A percentile compares a stretch with the other conserved stretches of the same genome.
phyloP scores from a whole-genome alignment of 129 eudicot species.

The Erigeron canadensis region DNA sequence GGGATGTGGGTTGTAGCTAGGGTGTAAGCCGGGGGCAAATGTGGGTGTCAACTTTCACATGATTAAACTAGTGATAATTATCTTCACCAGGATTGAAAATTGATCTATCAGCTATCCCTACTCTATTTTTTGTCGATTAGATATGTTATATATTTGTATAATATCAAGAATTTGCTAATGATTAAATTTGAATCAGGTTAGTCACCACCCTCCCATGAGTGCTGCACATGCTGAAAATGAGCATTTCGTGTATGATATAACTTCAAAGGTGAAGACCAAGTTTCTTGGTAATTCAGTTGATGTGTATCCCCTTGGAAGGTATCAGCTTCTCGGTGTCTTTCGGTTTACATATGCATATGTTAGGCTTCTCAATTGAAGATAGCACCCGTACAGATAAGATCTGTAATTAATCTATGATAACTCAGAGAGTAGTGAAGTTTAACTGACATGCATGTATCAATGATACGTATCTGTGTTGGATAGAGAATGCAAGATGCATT shows the following conservation, averaged over 20 bases:
- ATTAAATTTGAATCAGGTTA: conserved; percentile 45
- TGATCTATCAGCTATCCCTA: background rate
- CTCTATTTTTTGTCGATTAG: background rate
- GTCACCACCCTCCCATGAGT: conserved; percentile 98
- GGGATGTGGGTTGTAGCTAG: background rate
- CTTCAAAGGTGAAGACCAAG: conserved; percentile 92
- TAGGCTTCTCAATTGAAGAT: background rate
- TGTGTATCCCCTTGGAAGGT: conserved; percentile 98
- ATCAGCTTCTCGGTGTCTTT: conserved; percentile 3
- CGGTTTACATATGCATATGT: background rate
- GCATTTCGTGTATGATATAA: conserved; percentile 80
- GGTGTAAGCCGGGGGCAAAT: background rate
- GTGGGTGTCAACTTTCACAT: conserved; percentile 7
- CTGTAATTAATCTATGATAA: background rate
- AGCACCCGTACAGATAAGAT: background rate
- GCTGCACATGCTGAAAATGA: conserved; percentile 97
- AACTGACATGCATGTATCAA: background rate
- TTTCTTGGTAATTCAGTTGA: conserved; percentile 93
- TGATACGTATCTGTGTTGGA: background rate
- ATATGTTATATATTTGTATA: background rate
- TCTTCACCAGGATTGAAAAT: conserved; percentile 10
- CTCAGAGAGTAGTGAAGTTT: background rate
- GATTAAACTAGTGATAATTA: background rate
- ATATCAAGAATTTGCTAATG: conserved; percentile 4
- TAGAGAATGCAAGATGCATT: background rate